Evolutionary conservation across 345 rosid species (phyloP), one percentile per base, ranked within the genome.

Genomic region (Triadica sebifera): DNA sequence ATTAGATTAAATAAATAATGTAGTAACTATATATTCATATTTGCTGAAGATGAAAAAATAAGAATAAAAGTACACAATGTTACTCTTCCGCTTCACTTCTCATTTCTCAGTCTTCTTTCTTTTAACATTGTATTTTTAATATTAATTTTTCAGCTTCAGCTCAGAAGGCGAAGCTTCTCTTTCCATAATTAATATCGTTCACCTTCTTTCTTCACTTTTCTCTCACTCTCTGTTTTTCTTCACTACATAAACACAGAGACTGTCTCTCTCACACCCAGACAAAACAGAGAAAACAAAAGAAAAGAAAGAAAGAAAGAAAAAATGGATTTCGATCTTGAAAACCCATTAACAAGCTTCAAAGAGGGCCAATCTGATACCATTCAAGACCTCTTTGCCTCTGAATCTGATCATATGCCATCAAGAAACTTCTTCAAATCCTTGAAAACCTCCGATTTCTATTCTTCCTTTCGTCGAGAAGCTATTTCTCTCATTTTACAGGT

Each of bases 311-410:
- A 29, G 34, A 29, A 29, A 29, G 34, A 29, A 29, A 29, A 29
- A 72, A 79, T 79, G 84, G 83, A 76, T 52, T 81, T 85, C 47
- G 88, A 84, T 79, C 85, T 84, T 70, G 88, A 86, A 74, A 82
- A 85, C 66, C 84, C 88, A 22, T 78, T 81, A 4, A 83, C 86
- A 16, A 76, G 74, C 81, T 73, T 71, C 24, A 24, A 71, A 39
- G 75, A 83, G 37, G 52, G 63, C 5, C 61, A 60, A 34, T 56
- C 62, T 41, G 84, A 75, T 56, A n/a, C 65, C 8, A 71, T 78
- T 25, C 47, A 74, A 41, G 43, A 69, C 65, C 85, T 87, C 5
- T 83, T 87, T 76, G 77, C 79, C 52, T 69, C 80, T 37, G 88
- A 87, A 71, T 76, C 85, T 58, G 81, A 80, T 68, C 86, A 87